phyloP scores from a whole-genome alignment of 306 rosid species.

The Dryas drummondii region DNA sequence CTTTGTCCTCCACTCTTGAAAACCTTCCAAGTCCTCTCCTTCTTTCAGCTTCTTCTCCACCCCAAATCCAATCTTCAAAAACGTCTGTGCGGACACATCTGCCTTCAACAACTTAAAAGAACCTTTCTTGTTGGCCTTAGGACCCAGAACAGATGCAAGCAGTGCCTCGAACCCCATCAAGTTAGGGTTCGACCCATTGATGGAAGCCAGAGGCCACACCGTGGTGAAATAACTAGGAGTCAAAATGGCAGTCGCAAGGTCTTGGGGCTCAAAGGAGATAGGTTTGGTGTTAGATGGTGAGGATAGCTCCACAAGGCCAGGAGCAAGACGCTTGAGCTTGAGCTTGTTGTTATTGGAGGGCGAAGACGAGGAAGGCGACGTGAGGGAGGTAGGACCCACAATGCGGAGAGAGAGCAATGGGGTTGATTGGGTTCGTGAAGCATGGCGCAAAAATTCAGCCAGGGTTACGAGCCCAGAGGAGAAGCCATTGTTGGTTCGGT shows the following conservation, averaged over 20 bases:
- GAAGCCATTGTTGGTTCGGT: conserved; percentile 52
- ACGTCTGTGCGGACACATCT: conserved; percentile 81
- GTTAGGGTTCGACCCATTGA: conserved; percentile 75
- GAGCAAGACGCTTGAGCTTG: conserved; percentile 93
- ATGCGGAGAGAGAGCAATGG: conserved; percentile 76
- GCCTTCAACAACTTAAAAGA: conserved; percentile 88
- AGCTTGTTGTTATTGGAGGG: conserved; percentile 56
- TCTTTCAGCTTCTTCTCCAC: conserved; percentile 80
- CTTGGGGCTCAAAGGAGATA: conserved; percentile 35
- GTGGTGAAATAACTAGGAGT: conserved; percentile 62
- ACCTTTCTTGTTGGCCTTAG: conserved; percentile 63
- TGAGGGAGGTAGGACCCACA: conserved; percentile 82
- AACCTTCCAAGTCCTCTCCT: conserved; percentile 61
- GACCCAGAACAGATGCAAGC: conserved; percentile 70
- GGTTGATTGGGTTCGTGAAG: conserved; percentile 50
- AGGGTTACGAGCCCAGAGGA: conserved; percentile 76
- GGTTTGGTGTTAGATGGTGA: conserved; percentile 46
- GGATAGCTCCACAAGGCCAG: conserved; percentile 89
- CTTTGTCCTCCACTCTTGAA: conserved; percentile 83
- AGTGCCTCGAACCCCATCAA: conserved; percentile 74
- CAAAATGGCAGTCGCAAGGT: conserved; percentile 56
- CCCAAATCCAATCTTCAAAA: conserved; percentile 73
- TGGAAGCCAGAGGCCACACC: conserved; percentile 81
- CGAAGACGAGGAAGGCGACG: conserved; percentile 59
- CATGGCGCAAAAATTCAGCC: conserved; percentile 69